A percentile compares a stretch with the other conserved stretches of the same genome.
phyloP scores from a whole-genome alignment of 371 early-diverging fungal genomes.

The Blakeslea trispora region DNA sequence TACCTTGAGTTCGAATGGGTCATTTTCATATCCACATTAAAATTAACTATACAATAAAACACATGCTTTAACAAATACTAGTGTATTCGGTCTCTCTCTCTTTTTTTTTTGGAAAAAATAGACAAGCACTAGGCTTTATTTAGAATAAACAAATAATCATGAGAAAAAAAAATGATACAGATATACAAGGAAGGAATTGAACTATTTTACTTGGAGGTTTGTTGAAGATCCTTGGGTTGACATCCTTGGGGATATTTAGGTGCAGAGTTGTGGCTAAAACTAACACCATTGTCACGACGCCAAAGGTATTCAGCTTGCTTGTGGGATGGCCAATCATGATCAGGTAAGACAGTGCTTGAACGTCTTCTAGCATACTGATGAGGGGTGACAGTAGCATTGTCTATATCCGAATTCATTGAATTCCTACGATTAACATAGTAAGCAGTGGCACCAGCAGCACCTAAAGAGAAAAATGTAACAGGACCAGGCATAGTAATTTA shows the following conservation, averaged over 20 bases:
- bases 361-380: constrained; percentile 37
- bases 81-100: too few relatives aligned
- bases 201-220: constrained; percentile 5
- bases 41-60: too few relatives aligned
- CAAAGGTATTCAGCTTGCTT: constrained; percentile 46
- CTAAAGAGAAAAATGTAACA: constrained; percentile 44
- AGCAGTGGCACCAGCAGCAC: constrained; percentile 44
- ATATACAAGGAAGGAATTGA: too few relatives aligned
- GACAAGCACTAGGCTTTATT: too few relatives aligned
- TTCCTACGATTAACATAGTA: constrained; percentile 30
- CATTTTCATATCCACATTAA: too few relatives aligned
- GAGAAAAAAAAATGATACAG: too few relatives aligned
- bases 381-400: constrained; percentile 19
- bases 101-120: too few relatives aligned
- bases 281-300: constrained; percentile 48
- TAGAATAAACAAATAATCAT: too few relatives aligned
- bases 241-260: constrained; percentile 26
- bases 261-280: constrained; percentile 46
- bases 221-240: constrained; percentile 10
- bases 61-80: too few relatives aligned
- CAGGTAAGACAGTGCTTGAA: constrained; percentile 29
- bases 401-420: constrained; percentile 10
- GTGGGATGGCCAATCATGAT: constrained; percentile 32
- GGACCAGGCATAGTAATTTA: constrained; percentile 41
- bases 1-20: not conserved